A percentile compares a stretch with the other conserved stretches of the same genome.
Evolutionary conservation across 257 asterid genomes (phyloP).

Genomic region (Cruciata laevipes): DNA sequence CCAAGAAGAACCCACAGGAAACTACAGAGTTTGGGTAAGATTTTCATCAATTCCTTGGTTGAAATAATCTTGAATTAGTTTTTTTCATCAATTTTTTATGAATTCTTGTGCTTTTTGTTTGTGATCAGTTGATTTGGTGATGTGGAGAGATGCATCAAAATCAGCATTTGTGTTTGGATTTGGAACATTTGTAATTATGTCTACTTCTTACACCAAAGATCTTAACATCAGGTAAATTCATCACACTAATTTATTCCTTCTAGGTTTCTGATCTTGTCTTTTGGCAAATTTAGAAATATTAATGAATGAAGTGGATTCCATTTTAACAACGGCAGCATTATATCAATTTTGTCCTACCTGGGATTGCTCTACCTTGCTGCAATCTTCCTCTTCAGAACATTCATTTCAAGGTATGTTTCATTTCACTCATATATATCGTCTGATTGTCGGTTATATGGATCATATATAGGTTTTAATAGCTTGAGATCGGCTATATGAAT

Average conservation of each 20-base stretch:
- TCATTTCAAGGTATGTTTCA: conserved; percentile 52
- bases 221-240: conserved; percentile 60
- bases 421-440: background rate
- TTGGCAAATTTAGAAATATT: background rate
- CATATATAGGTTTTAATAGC: background rate
- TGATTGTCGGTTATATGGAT: background rate
- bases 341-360: conserved; percentile 72
- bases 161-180: conserved; percentile 81
- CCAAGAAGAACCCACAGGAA: conserved; percentile 49
- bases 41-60: conserved; percentile 3
- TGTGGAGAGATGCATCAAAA: conserved; percentile 89
- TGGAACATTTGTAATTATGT: conserved; percentile 68
- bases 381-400: conserved; percentile 69
- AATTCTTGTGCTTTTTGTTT: background rate
- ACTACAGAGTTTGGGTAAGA: conserved; percentile 65
- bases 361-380: conserved; percentile 82
- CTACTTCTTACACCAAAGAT: conserved; percentile 70
- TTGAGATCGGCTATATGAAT: background rate
- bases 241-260: background rate
- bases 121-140: conserved; percentile 55
- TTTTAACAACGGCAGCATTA: conserved; percentile 48
- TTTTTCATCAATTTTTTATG: background rate
- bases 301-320: background rate
- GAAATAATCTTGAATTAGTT: background rate
- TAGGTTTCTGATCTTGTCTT: background rate